Base-by-base conservation (phyloP, 306 rosid genomes). In the Prunus armeniaca region DNA sequence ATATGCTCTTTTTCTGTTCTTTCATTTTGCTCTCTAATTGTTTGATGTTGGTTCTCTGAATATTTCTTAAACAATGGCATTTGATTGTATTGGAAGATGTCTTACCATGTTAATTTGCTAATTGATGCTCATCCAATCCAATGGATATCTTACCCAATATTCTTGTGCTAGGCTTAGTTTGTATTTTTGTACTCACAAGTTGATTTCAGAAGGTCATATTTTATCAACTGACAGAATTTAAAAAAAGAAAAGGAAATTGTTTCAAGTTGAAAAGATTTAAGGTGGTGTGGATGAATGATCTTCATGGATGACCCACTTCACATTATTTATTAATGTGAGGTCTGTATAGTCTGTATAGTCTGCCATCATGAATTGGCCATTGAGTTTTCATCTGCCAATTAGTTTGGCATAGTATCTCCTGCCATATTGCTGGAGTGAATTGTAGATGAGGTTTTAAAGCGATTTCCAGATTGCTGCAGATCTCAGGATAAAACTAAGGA, bases 11-110 rank as follows among this genome's bases (percentile, higher is more conserved):
- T 60, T 38, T 75, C 46, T 65, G 50, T 19, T 65, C 9, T 34
- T 19, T 10, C 27, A 19, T 9, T 32, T 12, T 60, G 69, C 79
- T 78, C 67, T 22, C 58, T 24, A 76, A 20, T 3, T 75, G 72
- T 73, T 76, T 87, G 81, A 49, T 84, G 46, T 69, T 30, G 41
- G 2, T 22, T 54, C 30, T 38, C 22, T 51, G n/a, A 19, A 7
- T 17, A 51, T 43, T 19, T 7, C 20, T 47, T 46, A 30, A 5
- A 51, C 69, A 47, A 61, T 62, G 14, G 49, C 9, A 22, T 62
- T 46, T 45, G 3, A 8, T 50, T 74, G 27, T 9, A 34, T n/a
- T 12, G 27, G 50, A 34, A 65, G 9, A 65, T 30, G 12, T 19
- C 49, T 38, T 8, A 10, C 50, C 14, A 9, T 19, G 69, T 74